Percentiles rank a stretch among this genome's conserved stretches.
phyloP scores from a whole-genome alignment of 2,329 filamentous ascomycete species.

The Alternaria consortialis region DNA sequence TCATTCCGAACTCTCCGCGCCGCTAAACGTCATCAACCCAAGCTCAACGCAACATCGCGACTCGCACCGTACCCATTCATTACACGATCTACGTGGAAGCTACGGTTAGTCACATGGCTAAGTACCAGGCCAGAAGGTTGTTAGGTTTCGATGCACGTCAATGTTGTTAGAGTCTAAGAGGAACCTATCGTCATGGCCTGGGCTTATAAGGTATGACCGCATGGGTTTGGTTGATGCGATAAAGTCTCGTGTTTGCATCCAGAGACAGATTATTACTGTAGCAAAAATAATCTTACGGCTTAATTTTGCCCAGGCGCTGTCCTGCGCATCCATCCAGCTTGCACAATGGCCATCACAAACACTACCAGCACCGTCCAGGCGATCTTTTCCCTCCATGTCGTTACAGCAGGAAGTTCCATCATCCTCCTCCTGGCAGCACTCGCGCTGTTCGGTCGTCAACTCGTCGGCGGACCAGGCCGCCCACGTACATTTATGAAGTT shows the following conservation, averaged over 20 bases:
- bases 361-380: conserved; percentile 25
- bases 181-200: conserved; percentile 3
- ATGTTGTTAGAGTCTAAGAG: neutral
- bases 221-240: conserved; percentile 4
- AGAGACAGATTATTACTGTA: neutral
- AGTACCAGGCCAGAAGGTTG: neutral
- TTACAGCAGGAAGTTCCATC: conserved; percentile 24
- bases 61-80: conserved; percentile 4
- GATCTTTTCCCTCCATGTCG: conserved; percentile 28
- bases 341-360: conserved; percentile 22
- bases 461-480: conserved; percentile 20
- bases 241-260: neutral
- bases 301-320: neutral
- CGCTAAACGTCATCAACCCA: conserved; percentile 6
- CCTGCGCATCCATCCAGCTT: neutral
- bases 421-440: conserved; percentile 18
- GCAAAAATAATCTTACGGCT: neutral
- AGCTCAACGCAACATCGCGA: neutral
- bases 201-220: conserved; percentile 5
- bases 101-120: conserved; percentile 5
- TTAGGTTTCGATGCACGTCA: neutral
- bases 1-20: conserved; percentile 12
- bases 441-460: conserved; percentile 11
- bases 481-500: conserved; percentile 19
- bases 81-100: neutral